Conservation (phyloP, 2,329 filamentous ascomycete genomes). For the Myriosclerotinia duriaeana region DNA sequence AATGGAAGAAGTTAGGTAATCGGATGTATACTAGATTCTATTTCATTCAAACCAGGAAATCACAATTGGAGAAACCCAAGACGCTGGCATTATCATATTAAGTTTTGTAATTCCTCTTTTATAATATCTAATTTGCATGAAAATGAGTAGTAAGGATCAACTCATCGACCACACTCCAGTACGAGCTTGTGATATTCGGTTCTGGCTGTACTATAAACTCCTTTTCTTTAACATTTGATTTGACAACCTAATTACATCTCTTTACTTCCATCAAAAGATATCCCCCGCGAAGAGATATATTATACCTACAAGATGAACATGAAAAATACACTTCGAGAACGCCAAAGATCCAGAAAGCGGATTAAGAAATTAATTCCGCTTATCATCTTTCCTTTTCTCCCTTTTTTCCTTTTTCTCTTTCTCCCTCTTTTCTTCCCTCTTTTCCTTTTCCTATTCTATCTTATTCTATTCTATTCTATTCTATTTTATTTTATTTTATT, state of each 20-base stretch:
- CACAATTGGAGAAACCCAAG: neutral
- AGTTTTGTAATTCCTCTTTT: neutral
- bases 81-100: neutral
- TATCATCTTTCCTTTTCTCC: too few species aligned
- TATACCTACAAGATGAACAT: neutral
- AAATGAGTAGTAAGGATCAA: neutral
- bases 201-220: neutral
- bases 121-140: neutral
- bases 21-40: conserved; percentile 11
- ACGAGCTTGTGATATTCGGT: too few species aligned
- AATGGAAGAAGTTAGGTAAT: conserved; percentile 3
- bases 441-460: too few species aligned
- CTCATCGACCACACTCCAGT: neutral
- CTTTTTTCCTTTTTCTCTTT: too few species aligned
- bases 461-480: too few species aligned
- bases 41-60: neutral
- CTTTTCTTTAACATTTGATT: neutral
- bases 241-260: neutral
- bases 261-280: neutral
- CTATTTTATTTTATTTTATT: too few species aligned
- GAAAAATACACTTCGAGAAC: conserved; percentile 6
- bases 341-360: neutral
- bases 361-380: neutral
- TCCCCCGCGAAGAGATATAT: neutral
- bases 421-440: too few species aligned